These are phyloP conservation scores for Xylaria polymorpha DNA, from an alignment of 2,329 filamentous ascomycete genomes.

Conservation along the genomic window DNA sequence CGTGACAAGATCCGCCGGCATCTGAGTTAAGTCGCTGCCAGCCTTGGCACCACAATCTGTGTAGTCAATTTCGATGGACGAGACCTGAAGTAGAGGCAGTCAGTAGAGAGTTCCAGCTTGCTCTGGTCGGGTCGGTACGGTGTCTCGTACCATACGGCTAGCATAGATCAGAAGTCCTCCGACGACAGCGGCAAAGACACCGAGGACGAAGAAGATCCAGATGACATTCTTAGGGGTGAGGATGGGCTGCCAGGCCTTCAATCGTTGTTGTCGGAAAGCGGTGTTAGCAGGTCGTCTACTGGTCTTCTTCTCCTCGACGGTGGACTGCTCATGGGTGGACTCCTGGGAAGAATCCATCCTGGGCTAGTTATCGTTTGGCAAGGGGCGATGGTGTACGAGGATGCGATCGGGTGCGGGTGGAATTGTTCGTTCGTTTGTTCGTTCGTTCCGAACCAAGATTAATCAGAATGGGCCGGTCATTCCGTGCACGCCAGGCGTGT, in stretches of 20 bases:
- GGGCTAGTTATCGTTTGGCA: conserved; percentile 4
- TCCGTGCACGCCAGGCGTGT: conserved; percentile 5
- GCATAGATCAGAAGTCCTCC: conserved; percentile 88
- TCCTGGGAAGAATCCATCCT: conserved; percentile 37
- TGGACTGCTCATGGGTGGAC: conserved; percentile 29
- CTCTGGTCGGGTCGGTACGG: neutral
- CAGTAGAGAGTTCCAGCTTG: conserved; percentile 1
- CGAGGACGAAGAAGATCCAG: conserved; percentile 77
- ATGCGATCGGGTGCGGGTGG: neutral
- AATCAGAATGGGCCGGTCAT: conserved; percentile 24
- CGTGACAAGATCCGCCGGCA: conserved; percentile 69
- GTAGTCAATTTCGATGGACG: conserved; percentile 93
- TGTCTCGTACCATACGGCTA: conserved; percentile 74
- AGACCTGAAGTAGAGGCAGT: conserved; percentile 68
- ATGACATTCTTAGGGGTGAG: conserved; percentile 85
- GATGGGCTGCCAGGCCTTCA: conserved; percentile 99
- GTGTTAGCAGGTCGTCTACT: conserved; percentile 94
- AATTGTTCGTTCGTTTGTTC: conserved; percentile 9
- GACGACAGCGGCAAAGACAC: conserved; percentile 90
- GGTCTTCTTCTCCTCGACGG: conserved; percentile 80
- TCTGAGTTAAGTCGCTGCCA: conserved; percentile 55
- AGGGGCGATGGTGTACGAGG: neutral
- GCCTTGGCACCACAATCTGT: conserved; percentile 76
- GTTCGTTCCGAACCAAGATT: neutral
- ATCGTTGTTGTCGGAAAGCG: conserved; percentile 93